These are phyloP conservation scores for Apiotrichum gracile DNA, from an alignment of 1,284 basidiomycete species.

Conservation along the genomic window DNA sequence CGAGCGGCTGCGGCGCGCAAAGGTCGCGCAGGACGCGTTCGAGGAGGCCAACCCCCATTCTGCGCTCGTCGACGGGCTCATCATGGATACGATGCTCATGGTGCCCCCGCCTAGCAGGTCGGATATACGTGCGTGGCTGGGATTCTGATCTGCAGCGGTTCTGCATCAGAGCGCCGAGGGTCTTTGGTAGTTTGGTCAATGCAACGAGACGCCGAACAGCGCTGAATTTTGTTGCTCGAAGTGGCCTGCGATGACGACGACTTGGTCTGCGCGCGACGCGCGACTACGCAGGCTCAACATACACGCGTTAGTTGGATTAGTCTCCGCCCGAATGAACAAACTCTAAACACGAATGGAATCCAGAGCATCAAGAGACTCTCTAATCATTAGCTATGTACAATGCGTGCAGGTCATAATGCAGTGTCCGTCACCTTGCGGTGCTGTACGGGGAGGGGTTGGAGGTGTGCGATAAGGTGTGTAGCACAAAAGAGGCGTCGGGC, in stretches of 20 bases:
- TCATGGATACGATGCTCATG: neutral
- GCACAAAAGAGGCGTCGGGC: neutral
- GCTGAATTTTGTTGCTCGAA: no score
- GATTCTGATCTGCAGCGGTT: no score
- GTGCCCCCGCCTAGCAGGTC: no score
- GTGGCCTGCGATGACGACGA: no score
- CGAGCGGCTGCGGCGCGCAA: conserved; percentile 16
- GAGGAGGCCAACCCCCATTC: neutral
- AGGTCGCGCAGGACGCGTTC: neutral
- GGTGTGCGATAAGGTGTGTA: neutral
- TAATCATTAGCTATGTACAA: neutral
- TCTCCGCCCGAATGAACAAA: no score
- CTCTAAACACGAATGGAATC: neutral
- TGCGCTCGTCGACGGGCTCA: neutral
- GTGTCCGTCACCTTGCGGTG: conserved; percentile 1
- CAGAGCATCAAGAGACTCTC: neutral
- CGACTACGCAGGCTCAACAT: no score
- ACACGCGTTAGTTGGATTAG: no score
- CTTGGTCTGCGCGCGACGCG: no score
- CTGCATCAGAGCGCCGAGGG: no score
- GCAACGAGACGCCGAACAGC: no score
- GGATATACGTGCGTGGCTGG: no score
- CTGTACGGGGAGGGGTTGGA: neutral
- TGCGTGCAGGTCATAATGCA: conserved; percentile 3
- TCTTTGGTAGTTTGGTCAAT: no score